These are phyloP conservation scores for Laguncularia racemosa DNA, from an alignment of 345 rosid species.

Conservation along the genomic window DNA sequence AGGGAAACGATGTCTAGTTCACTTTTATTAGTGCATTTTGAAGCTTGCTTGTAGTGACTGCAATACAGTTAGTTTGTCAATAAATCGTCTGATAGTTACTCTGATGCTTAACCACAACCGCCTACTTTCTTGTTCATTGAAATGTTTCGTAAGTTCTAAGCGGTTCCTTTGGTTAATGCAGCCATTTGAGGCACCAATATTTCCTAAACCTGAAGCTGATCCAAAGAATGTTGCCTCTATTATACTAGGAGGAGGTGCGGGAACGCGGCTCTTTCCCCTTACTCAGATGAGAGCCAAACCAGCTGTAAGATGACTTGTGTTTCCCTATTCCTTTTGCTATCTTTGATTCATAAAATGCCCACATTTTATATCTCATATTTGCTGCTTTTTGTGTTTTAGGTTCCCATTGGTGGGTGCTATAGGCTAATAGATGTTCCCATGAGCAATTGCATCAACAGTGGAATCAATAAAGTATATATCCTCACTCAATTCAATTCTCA, in stretches of 20 bases:
- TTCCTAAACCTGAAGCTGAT: constrained; percentile 42
- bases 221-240: constrained; percentile 72
- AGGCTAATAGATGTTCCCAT: constrained; percentile 79
- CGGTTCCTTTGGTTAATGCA: constrained; percentile 17
- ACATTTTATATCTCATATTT: constrained; percentile 4
- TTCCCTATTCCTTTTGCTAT: background rate
- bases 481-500: constrained; percentile 90
- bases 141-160: background rate
- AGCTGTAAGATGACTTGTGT: constrained; percentile 43
- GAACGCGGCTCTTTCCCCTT: constrained; percentile 74
- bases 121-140: background rate
- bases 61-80: no score
- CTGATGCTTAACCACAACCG: no score
- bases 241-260: constrained; percentile 88
- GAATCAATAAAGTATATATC: constrained; percentile 75
- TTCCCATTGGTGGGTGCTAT: constrained; percentile 79
- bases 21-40: no score
- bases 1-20: no score
- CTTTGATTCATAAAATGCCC: constrained; percentile 2
- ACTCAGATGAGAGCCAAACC: constrained; percentile 71
- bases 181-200: constrained; percentile 28
- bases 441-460: constrained; percentile 90
- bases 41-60: no score
- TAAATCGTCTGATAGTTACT: no score
- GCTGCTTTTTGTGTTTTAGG: constrained; percentile 24